Percentiles rank a stretch among this genome's conserved stretches.
Evolutionary conservation across 371 early-diverging fungal species (phyloP).

Genomic region (Mortierella sp.): DNA sequence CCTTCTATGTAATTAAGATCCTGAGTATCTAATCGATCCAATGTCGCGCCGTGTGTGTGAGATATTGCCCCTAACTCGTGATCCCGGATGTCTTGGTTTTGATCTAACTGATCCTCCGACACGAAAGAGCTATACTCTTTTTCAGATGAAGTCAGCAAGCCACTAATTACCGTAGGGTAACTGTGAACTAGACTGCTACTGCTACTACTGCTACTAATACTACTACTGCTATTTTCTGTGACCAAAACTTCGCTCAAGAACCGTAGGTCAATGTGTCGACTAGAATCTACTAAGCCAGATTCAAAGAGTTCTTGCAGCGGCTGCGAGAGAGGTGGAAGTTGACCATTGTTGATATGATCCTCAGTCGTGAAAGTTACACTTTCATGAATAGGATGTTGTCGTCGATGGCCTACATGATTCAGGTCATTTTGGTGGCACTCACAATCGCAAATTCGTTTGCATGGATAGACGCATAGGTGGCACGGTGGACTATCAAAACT

Average conservation of each 20-base stretch:
- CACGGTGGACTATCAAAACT: slow-evolving; percentile 34
- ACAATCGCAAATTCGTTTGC: slow-evolving; percentile 19
- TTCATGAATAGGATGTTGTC: background rate
- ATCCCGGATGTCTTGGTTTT: background rate
- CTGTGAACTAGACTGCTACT: no score
- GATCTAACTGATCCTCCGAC: background rate
- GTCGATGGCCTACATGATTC: background rate
- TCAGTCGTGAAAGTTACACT: background rate
- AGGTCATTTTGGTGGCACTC: slow-evolving; percentile 40
- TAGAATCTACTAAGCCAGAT: slow-evolving; percentile 31
- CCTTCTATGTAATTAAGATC: background rate
- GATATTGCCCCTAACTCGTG: background rate
- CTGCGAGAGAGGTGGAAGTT: slow-evolving; percentile 9
- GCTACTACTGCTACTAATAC: background rate
- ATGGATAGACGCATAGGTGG: slow-evolving; percentile 36
- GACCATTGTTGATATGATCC: background rate
- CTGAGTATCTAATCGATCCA: background rate
- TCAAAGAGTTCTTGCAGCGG: slow-evolving; percentile 26
- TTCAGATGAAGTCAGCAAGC: background rate
- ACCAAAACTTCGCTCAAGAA: slow-evolving; percentile 15
- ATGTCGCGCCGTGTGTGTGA: background rate
- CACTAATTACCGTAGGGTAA: slow-evolving; percentile 3
- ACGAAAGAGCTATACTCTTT: background rate
- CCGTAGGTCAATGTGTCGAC: slow-evolving; percentile 29
- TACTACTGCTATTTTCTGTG: background rate